A percentile compares a stretch with the other conserved stretches of the same genome.
These are phyloP conservation scores for Coemansia sp. DNA, from an alignment of 192 early-diverging fungal genomes.

Conservation along the genomic window DNA sequence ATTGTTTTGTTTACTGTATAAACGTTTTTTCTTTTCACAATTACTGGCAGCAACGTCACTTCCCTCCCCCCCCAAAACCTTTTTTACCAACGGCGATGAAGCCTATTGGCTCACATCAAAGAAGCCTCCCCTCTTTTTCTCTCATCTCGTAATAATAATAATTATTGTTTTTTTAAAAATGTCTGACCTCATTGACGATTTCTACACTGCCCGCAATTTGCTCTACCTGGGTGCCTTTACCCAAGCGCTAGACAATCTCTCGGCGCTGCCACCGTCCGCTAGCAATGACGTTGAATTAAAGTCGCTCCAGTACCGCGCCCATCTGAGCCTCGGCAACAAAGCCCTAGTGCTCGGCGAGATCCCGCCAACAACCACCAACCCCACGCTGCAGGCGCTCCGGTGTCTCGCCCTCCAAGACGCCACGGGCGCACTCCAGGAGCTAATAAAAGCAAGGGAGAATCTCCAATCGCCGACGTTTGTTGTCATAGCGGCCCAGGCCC, in stretches of 20 bases:
- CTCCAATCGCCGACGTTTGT: conserved; percentile 58
- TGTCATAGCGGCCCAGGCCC: conserved; percentile 64
- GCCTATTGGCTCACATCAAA: not conserved
- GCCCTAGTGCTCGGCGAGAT: conserved; percentile 68
- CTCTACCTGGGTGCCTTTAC: conserved; percentile 73
- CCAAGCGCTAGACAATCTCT: conserved; percentile 63
- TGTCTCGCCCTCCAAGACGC: conserved; percentile 55
- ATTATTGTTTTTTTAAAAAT: conserved; percentile 3
- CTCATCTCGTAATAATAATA: not conserved
- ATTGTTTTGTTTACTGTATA: too few species aligned
- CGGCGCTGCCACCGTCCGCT: conserved; percentile 30
- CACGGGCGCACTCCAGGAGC: not conserved
- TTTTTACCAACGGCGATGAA: too few species aligned
- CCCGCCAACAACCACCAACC: conserved; percentile 29
- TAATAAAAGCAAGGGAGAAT: conserved; percentile 1
- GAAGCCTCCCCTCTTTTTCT: not conserved
- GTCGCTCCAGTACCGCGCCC: conserved; percentile 74
- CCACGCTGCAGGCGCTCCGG: conserved; percentile 67
- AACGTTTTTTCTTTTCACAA: too few species aligned
- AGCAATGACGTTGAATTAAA: conserved; percentile 58
- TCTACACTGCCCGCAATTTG: conserved; percentile 70
- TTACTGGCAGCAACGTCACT: too few species aligned
- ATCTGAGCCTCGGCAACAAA: conserved; percentile 75
- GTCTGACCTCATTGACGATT: conserved; percentile 40
- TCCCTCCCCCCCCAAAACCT: too few species aligned